Evolutionary conservation across 2,329 filamentous ascomycete species (phyloP).

Genomic region (Trichoderma sp.): DNA sequence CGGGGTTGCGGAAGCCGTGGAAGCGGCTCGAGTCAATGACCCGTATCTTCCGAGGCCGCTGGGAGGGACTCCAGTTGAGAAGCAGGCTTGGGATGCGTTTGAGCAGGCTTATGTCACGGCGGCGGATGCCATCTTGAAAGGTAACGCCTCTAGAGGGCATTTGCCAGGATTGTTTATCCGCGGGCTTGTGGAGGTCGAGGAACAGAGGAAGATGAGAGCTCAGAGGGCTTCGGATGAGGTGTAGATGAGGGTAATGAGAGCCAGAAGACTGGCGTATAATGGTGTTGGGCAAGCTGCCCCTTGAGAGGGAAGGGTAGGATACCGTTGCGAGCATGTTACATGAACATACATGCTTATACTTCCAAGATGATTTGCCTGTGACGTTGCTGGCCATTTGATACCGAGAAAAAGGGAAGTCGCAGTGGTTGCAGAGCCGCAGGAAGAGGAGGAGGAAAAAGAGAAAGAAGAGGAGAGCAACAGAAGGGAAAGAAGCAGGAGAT

Average conservation of each 20-base stretch:
- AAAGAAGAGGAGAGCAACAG: no score
- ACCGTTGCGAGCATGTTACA: no score
- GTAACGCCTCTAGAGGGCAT: not conserved
- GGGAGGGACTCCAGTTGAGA: constrained; percentile 5
- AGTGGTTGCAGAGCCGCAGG: not conserved
- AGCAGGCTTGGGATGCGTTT: constrained; percentile 29
- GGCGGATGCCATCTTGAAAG: constrained; percentile 1
- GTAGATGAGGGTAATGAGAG: no score
- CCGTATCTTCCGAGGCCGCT: constrained; percentile 34
- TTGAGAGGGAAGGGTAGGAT: no score
- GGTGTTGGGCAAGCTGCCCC: no score
- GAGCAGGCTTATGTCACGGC: constrained; percentile 6
- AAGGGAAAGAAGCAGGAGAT: not conserved
- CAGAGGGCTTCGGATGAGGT: no score
- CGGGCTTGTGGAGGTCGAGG: constrained; percentile 8
- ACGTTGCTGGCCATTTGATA: not conserved
- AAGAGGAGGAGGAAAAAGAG: no score
- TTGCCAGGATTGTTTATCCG: constrained; percentile 25
- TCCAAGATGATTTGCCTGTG: not conserved
- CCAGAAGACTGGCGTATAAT: not conserved
- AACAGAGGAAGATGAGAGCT: not conserved
- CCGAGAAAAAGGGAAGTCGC: not conserved
- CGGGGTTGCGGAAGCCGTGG: constrained; percentile 32
- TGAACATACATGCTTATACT: not conserved
- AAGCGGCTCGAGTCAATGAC: constrained; percentile 33